phyloP scores from a whole-genome alignment of 805 yeast genomes.

The Barnettozyma populi region DNA sequence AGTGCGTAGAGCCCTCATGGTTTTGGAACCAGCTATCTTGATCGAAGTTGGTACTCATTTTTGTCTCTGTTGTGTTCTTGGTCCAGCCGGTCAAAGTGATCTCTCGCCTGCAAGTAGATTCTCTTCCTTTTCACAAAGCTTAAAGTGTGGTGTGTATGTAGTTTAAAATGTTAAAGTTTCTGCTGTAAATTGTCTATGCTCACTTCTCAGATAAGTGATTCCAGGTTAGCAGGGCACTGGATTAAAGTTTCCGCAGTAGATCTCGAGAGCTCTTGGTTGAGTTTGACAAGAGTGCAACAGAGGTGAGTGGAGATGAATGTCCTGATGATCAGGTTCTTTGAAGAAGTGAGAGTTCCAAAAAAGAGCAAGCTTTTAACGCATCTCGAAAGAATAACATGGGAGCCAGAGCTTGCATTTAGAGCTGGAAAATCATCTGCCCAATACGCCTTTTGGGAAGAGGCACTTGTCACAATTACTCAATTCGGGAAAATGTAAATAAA shows the following conservation, averaged over 20 bases:
- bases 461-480: conserved; percentile 4
- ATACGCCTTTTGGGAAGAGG: not conserved
- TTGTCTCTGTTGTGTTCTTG: not conserved
- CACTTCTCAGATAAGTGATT: not conserved
- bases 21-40: conserved; percentile 5
- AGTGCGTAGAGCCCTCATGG: not conserved
- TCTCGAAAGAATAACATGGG: not conserved
- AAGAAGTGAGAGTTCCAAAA: not conserved
- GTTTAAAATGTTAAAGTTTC: not conserved
- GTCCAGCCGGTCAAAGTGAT: conserved; percentile 8
- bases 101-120: conserved; percentile 13
- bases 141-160: not conserved
- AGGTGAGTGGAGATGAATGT: not conserved
- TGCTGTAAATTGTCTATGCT: not conserved
- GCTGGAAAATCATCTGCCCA: not conserved
- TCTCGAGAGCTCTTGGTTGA: not conserved
- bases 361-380: not conserved
- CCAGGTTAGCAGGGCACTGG: not conserved
- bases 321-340: not conserved
- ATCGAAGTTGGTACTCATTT: conserved; percentile 5
- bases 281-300: not conserved
- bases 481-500: conserved; percentile 11
- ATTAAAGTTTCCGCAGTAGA: not conserved
- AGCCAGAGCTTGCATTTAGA: not conserved
- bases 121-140: not conserved